Evolutionary conservation across 2,329 filamentous ascomycete genomes (phyloP).

Genomic region (Cladophialophora bantiana): DNA sequence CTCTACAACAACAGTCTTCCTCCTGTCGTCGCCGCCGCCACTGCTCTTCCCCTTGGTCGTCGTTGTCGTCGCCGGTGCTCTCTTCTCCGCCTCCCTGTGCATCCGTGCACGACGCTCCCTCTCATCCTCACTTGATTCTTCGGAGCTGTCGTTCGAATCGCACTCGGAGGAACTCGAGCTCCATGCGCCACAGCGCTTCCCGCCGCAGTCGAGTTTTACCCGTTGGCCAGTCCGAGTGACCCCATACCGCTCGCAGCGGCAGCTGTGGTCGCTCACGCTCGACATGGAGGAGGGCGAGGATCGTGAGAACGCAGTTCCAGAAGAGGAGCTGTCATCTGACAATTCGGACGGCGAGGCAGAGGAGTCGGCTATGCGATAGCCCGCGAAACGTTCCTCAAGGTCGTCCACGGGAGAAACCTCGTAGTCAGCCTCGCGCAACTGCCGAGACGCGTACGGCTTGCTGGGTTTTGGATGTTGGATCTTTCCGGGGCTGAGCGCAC

Average conservation of each 20-base stretch:
- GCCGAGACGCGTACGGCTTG: slow-evolving; percentile 83
- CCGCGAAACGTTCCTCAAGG: slow-evolving; percentile 77
- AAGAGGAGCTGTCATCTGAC: slow-evolving; percentile 60
- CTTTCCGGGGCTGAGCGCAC: slow-evolving; percentile 83
- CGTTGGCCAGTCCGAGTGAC: slow-evolving; percentile 92
- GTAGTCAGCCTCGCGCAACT: slow-evolving; percentile 85
- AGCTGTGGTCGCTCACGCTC: slow-evolving; percentile 71
- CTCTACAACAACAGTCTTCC: slow-evolving; percentile 28
- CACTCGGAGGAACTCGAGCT: slow-evolving; percentile 39
- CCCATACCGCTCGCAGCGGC: slow-evolving; percentile 94
- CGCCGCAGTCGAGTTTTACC: slow-evolving; percentile 95
- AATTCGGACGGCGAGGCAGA: slow-evolving; percentile 78
- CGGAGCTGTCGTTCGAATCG: slow-evolving; percentile 31
- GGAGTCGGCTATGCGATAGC: slow-evolving; percentile 72
- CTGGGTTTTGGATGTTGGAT: slow-evolving; percentile 91
- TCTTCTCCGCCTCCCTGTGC: slow-evolving; percentile 30
- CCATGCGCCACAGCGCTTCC: slow-evolving; percentile 80
- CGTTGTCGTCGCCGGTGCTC: slow-evolving; percentile 1
- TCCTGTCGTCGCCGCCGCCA: slow-evolving; percentile 16
- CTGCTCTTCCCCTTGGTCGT: slow-evolving; percentile 9
- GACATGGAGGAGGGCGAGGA: slow-evolving; percentile 64
- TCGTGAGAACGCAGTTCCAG: slow-evolving; percentile 54
- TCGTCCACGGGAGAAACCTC: slow-evolving; percentile 72
- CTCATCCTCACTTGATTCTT: slow-evolving; percentile 37
- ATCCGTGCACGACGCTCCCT: slow-evolving; percentile 29